phyloP scores from a whole-genome alignment of 1,284 basidiomycete genomes.

The Sporisorium scitamineum region DNA sequence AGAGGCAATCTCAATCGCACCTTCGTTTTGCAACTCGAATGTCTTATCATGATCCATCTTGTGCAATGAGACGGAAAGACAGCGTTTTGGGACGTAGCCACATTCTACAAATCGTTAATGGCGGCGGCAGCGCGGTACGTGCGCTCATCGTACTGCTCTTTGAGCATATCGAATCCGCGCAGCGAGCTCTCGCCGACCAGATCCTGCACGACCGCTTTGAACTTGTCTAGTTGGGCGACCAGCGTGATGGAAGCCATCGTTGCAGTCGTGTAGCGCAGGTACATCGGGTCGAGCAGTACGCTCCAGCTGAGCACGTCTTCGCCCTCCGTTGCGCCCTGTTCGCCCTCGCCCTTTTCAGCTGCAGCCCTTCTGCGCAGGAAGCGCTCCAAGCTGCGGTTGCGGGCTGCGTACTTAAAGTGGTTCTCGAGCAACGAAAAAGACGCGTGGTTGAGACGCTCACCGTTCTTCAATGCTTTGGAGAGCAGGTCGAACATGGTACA shows the following conservation, averaged over 20 bases:
- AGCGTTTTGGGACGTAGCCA: too few relatives aligned
- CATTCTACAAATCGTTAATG: slow-evolving; percentile 2
- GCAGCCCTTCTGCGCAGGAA: slow-evolving; percentile 20
- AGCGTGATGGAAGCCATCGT: slow-evolving; percentile 52
- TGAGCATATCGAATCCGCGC: slow-evolving; percentile 45
- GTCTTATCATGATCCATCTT: neutral
- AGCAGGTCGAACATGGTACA: slow-evolving; percentile 53
- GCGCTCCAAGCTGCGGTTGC: slow-evolving; percentile 29
- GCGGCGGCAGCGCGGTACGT: slow-evolving; percentile 12
- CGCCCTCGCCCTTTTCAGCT: slow-evolving; percentile 5
- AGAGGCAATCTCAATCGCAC: neutral
- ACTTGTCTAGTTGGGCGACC: slow-evolving; percentile 48
- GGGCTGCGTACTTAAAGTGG: slow-evolving; percentile 32
- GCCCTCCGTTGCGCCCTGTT: slow-evolving; percentile 3
- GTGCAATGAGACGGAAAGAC: neutral
- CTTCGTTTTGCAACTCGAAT: neutral
- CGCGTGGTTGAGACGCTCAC: slow-evolving; percentile 43
- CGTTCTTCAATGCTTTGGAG: slow-evolving; percentile 46
- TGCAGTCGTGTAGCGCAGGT: slow-evolving; percentile 52
- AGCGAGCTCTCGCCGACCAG: slow-evolving; percentile 51
- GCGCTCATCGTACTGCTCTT: slow-evolving; percentile 36
- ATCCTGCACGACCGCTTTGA: slow-evolving; percentile 48
- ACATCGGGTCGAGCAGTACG: slow-evolving; percentile 47
- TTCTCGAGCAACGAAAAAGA: slow-evolving; percentile 44
- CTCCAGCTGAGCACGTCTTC: slow-evolving; percentile 37